Evolutionary conservation across 139 green algal genomes (phyloP), one percentile per base, ranked within the genome.

Genomic region (Chlorella sp.): DNA sequence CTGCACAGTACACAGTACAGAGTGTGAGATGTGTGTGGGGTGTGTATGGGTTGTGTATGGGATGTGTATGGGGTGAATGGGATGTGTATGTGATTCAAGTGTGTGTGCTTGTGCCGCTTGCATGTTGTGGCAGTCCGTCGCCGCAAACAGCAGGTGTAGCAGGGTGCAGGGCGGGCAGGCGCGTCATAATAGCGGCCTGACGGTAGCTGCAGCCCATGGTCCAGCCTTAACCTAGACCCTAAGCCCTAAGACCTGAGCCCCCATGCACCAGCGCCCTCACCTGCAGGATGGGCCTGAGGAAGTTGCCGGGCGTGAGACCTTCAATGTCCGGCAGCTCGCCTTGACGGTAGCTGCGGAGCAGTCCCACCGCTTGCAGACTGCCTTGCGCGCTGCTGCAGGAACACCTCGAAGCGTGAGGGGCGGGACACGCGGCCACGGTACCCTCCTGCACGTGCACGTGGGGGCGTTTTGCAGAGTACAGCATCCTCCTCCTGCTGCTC

Each of bases 221-320:
- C 17, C 42, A 55, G 10, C 42, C 10, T 55, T 17, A 55, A 55
- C 42, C 42, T 55, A 55, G 17, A 55, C 42, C 42, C 42, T 55
- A 10, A 24, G 17, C 42, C 17, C 42, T 10, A 55, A 24, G 42
- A 55, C 10, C 42, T 24, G 42, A 24, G 10, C 17, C 42, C 42
- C 10, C 10, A 55, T 55, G 10, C 42, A 55, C 10, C 42, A 24
- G 42, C 17, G 17, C 17, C 17, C 42, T 17, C 17, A 55, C 42
- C 61, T 67, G 61, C 61, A 67, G 61, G n/a, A 67, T 27, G 3
- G 61, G 61, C 61, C 29, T 67, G 23, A 67, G 61, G 61, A 67
- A 67, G 61, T 6, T 34, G 29, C n/a, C n/a, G 61, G 61, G 61
- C 61, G n/a, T 67, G 23, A 67, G n/a, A 23, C 23, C 29, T 27